Conservation (phyloP, 805 yeast species). For the Soucietia sequanensis region DNA sequence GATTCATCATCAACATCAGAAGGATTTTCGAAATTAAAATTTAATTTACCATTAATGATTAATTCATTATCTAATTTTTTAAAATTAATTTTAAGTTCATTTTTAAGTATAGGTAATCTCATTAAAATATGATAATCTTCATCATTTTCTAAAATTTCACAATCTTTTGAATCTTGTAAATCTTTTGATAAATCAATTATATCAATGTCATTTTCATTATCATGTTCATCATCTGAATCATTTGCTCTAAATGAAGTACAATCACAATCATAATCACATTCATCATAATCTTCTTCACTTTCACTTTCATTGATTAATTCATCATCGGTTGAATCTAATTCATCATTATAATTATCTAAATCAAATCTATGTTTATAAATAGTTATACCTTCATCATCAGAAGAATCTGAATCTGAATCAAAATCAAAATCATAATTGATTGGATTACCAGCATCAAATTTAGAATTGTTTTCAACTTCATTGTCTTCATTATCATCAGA, state of each 20-base stretch:
- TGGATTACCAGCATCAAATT: conserved; percentile 20
- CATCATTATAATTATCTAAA: conserved; percentile 27
- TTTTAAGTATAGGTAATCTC: conserved; percentile 42
- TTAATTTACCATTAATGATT: conserved; percentile 38
- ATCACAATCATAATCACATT: conserved; percentile 14
- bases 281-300: conserved; percentile 16
- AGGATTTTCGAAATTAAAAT: conserved; percentile 22
- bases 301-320: conserved; percentile 22
- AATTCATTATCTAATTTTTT: conserved; percentile 41
- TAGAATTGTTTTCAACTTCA: conserved; percentile 7
- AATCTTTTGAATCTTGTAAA: conserved; percentile 42
- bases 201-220: no score
- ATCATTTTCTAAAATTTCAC: conserved; percentile 39
- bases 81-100: conserved; percentile 40
- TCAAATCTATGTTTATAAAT: conserved; percentile 42
- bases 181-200: conserved; percentile 42
- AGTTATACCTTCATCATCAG: conserved; percentile 41
- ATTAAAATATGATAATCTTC: conserved; percentile 40
- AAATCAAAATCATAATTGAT: conserved; percentile 15
- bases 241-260: conserved; percentile 27
- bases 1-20: conserved; percentile 19
- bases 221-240: conserved; percentile 30
- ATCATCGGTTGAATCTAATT: conserved; percentile 37
- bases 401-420: conserved; percentile 26
- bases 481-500: conserved; percentile 20